Base-by-base conservation (phyloP, 371 early-diverging fungal species). In the Pancytospora epiphaga region DNA sequence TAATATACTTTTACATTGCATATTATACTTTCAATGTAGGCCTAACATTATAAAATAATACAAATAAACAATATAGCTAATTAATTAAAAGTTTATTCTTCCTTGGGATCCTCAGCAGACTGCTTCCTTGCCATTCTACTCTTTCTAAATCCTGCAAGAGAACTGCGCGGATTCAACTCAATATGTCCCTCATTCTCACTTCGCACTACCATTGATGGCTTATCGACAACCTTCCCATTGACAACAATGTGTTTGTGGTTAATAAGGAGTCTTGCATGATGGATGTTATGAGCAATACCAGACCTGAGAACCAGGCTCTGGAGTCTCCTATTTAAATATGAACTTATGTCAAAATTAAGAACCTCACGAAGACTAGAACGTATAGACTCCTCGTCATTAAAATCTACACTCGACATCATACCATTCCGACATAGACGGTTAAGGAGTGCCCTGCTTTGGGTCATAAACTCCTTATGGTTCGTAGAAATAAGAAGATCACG, bases 211-310 rank as follows among this genome's bases (percentile, higher is more conserved):
- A 74, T 77, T 18, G 77, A 74, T 9, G 82, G 82, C 60, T 72
- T 75, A 62, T 80, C 58, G 32, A 77, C 76, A 34, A 82, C 70
- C 12, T 60, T 43, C 25, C 81, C 82, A 12, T 75, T 70, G 3
- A 82, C 72, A n/a, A 62, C 47, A 52, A 82, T 82, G 68, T 78
- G 76, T 38, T 72, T 62, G 22, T 80, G 72, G 77, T 89, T 88
- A 85, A 98, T 96, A 79, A 97, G 84, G 79, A 92, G 92, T 86
- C 99, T 91, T 66, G 99, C 96, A 84, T 95, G 94, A 86, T 98
- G 97, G 79, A 97, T 90, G 72, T 92, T 92, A 87, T 90, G 93
- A 84, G 97, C 96, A 69, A 97, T 85, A 73, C 97, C 96, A 67
- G 88, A 86, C 88, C 92, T 91, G 89, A 92, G 93, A 73, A 98